These are phyloP conservation scores for Ganoderma meredithae DNA, from an alignment of 1,284 basidiomycete genomes.

Conservation along the genomic window DNA sequence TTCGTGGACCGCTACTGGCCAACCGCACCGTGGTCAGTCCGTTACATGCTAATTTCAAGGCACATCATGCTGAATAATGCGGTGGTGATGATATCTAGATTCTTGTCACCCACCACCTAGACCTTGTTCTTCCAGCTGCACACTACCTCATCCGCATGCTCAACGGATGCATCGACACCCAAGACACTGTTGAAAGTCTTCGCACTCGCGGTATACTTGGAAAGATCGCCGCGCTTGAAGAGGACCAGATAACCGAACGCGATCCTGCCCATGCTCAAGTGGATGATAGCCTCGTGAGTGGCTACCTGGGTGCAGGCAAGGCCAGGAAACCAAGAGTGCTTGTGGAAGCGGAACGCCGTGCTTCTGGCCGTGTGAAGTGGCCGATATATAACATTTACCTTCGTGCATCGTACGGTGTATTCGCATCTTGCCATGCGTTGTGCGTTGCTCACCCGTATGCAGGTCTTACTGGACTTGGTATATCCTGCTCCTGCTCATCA, in stretches of 20 bases:
- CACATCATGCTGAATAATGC: not conserved
- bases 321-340: constrained; percentile 62
- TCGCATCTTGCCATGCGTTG: not conserved
- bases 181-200: constrained; percentile 71
- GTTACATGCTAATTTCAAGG: not conserved
- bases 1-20: constrained; percentile 70
- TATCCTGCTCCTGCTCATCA: constrained; percentile 55
- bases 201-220: constrained; percentile 65
- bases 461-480: constrained; percentile 75
- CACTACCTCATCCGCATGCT: constrained; percentile 77
- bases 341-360: constrained; percentile 74
- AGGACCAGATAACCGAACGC: constrained; percentile 38
- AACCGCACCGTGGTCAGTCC: constrained; percentile 70
- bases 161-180: constrained; percentile 74
- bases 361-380: constrained; percentile 82
- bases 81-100: constrained; percentile 46
- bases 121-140: constrained; percentile 75
- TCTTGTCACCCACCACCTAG: constrained; percentile 79
- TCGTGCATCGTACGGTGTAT: constrained; percentile 58
- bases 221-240: constrained; percentile 57
- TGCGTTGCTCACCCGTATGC: not conserved
- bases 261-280: constrained; percentile 42
- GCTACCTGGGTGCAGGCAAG: constrained; percentile 25
- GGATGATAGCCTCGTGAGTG: constrained; percentile 15
- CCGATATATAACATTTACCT: constrained; percentile 82